phyloP scores from a whole-genome alignment of 805 yeast species.

The Pichia nakasei region DNA sequence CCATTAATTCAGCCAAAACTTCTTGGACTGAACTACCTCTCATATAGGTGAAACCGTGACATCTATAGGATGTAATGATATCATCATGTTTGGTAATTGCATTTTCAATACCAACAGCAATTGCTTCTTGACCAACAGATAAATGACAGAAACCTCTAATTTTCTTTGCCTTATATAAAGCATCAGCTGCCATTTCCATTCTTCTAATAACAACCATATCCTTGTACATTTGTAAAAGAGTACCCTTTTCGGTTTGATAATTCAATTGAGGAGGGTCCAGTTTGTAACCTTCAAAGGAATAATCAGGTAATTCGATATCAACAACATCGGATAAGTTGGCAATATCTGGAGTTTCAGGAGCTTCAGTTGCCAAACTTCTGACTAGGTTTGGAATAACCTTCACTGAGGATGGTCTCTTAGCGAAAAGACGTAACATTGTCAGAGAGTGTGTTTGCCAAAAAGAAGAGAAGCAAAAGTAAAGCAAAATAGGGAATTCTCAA shows the following conservation, averaged over 20 bases:
- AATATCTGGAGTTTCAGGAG: slow-evolving; percentile 9
- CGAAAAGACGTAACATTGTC: slow-evolving; percentile 10
- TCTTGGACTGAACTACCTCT: slow-evolving; percentile 89
- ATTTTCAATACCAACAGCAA: slow-evolving; percentile 96
- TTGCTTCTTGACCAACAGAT: slow-evolving; percentile 97
- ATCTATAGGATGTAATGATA: slow-evolving; percentile 93
- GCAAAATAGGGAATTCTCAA: too few species aligned
- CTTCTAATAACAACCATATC: slow-evolving; percentile 92
- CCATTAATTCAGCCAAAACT: slow-evolving; percentile 94
- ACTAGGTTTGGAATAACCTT: slow-evolving; percentile 5
- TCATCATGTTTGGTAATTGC: slow-evolving; percentile 83
- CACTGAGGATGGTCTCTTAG: slow-evolving; percentile 6
- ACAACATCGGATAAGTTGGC: slow-evolving; percentile 21
- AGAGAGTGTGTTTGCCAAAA: neutral
- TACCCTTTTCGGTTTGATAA: slow-evolving; percentile 72
- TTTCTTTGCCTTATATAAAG: slow-evolving; percentile 95
- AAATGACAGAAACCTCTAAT: slow-evolving; percentile 98
- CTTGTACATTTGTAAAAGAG: slow-evolving; percentile 86
- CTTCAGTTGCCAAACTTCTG: slow-evolving; percentile 24
- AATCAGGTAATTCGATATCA: slow-evolving; percentile 58
- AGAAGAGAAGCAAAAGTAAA: neutral
- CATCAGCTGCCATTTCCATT: slow-evolving; percentile 99
- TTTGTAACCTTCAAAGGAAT: slow-evolving; percentile 80
- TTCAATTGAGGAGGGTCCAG: slow-evolving; percentile 61
- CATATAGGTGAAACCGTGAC: slow-evolving; percentile 97